Conservation (phyloP, 1,284 basidiomycete species). For the Ganoderma resinaceum region DNA sequence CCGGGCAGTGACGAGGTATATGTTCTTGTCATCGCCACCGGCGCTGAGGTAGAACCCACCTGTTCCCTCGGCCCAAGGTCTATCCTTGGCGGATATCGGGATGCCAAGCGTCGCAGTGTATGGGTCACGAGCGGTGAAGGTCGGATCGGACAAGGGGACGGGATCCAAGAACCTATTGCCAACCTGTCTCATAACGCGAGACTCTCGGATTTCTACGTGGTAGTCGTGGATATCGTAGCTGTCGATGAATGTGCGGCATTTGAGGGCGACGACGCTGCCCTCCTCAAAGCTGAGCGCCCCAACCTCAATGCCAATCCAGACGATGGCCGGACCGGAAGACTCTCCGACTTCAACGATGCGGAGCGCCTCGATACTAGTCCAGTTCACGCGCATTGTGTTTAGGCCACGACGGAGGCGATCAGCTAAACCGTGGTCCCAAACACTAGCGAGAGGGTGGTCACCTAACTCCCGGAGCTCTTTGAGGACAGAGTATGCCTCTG, state of each 20-base stretch:
- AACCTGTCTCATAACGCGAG: slow-evolving; percentile 7
- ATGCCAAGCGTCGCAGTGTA: slow-evolving; percentile 32
- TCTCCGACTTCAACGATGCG: slow-evolving; percentile 30
- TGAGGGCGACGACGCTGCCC: slow-evolving; percentile 16
- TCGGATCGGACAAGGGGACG: slow-evolving; percentile 8
- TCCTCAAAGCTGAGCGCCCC: slow-evolving; percentile 17
- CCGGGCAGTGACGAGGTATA: slow-evolving; percentile 34
- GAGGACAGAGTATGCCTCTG: neutral
- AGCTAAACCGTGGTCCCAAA: neutral
- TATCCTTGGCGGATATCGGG: slow-evolving; percentile 22
- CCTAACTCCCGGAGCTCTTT: neutral
- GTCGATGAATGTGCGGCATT: slow-evolving; percentile 18
- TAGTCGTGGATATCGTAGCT: slow-evolving; percentile 26
- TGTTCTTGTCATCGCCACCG: slow-evolving; percentile 33
- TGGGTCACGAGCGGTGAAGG: slow-evolving; percentile 24
- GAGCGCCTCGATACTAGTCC: slow-evolving; percentile 38
- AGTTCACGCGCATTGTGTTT: slow-evolving; percentile 25
- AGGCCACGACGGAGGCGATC: neutral
- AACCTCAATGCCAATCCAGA: slow-evolving; percentile 26
- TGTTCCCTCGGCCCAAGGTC: slow-evolving; percentile 23
- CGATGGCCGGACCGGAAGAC: slow-evolving; percentile 12
- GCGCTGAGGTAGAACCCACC: slow-evolving; percentile 23
- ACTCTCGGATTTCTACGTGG: slow-evolving; percentile 28
- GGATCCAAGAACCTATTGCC: slow-evolving; percentile 11
- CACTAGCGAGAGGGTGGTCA: neutral